Base-by-base conservation (phyloP, 441 rosid genomes). In the Euphorbia celastroides region DNA sequence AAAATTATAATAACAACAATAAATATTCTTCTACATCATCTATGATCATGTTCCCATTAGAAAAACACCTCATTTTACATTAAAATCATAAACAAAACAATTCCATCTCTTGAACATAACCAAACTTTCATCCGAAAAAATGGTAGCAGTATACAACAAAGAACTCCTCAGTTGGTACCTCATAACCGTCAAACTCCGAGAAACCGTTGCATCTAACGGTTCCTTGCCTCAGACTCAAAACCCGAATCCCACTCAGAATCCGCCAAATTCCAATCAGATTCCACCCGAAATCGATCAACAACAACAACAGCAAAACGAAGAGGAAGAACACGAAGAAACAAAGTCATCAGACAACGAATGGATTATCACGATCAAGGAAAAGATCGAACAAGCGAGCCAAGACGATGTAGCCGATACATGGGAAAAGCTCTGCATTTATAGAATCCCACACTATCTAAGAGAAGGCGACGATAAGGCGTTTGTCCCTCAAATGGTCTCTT, bases 91-190 rank as follows among this genome's bases (percentile, higher is more conserved):
- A 3, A 17, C 5, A 4, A 20, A 20, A 1, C 42, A 7, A 2
- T 51, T 64, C 9, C 9, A 12, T 61, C 34, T 38, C 0, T n/a
- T 3, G 26, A 19, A 65, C 58, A 72, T 65, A 68, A 61, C 60
- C 75, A 57, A 62, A 71, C 59, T 65, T 67, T 25, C 4, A 34
- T 34, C 74, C 59, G 8, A 5, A 69, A 60, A 65, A 67, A 93
- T 91, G 96, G 97, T 89, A 60, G 92, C 93, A 22, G 93, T 88
- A 23, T 86, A 76, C 81, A 86, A 86, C 85, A 83, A 83, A 71
- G 96, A 89, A 69, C 84, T 93, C 42, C 73, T 93, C 60, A 90
- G 96, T 69, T 89, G 98, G 97, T 91, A 93, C 69, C 86, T 93
- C 25, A 86, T 91, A 75, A 91, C 97, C 0, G 83, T 89, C 62